Conservation (phyloP, 306 rosid genomes). For the Sechiopsis laciniata region DNA sequence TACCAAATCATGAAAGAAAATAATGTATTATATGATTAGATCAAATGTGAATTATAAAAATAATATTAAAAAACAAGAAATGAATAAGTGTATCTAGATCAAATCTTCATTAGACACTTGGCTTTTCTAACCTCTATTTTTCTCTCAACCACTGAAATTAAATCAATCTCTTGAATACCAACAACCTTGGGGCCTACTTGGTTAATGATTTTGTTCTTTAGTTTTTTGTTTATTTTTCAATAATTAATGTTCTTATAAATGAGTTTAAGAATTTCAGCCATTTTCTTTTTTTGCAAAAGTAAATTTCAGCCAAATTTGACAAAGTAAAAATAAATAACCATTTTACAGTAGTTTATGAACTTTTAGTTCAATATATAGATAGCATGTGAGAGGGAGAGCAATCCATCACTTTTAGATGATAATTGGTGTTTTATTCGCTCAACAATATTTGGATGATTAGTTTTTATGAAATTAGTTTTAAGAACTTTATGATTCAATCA, state of each 20-base stretch:
- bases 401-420: too few relatives aligned
- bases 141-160: not conserved
- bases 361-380: too few relatives aligned
- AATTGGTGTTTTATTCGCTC: too few relatives aligned
- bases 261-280: not conserved
- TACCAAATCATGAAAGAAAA: slow-evolving; percentile 4
- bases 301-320: not conserved
- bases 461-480: too few relatives aligned
- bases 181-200: slow-evolving; percentile 20
- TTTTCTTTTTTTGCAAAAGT: too few relatives aligned
- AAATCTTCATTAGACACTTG: not conserved
- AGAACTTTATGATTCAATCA: too few relatives aligned
- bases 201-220: slow-evolving; percentile 1
- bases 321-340: not conserved
- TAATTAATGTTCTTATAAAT: not conserved
- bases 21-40: not conserved
- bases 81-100: not conserved
- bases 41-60: not conserved
- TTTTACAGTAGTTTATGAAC: too few relatives aligned
- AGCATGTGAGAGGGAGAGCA: too few relatives aligned
- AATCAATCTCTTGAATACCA: not conserved
- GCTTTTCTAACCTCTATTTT: not conserved
- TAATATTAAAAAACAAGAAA: not conserved
- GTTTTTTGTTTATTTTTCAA: not conserved
- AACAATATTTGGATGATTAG: too few relatives aligned